Percentiles rank a stretch among this genome's conserved stretches.
These are phyloP conservation scores for Yamadazyma triangularis DNA, from an alignment of 1,139 yeast genomes.

Conservation along the genomic window DNA sequence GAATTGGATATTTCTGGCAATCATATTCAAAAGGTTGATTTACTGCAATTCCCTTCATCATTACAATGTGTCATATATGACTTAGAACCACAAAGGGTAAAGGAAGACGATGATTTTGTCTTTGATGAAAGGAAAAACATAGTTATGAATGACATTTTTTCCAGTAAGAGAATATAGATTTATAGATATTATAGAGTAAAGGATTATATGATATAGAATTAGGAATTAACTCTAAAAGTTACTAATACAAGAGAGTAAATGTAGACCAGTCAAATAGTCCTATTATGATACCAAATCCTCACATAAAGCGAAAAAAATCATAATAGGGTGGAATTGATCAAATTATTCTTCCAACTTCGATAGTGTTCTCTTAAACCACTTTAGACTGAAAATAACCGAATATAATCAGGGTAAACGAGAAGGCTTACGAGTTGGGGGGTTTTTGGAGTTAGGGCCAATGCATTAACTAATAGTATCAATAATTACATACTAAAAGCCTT, in stretches of 20 bases:
- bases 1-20: slow-evolving; percentile 21
- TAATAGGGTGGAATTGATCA: slow-evolving; percentile 51
- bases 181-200: no score
- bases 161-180: slow-evolving; percentile 17
- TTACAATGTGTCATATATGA: no score
- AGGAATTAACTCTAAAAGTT: no score
- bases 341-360: slow-evolving; percentile 38
- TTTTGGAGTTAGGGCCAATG: slow-evolving; percentile 1
- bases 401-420: slow-evolving; percentile 49
- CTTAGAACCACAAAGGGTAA: no score
- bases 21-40: slow-evolving; percentile 6
- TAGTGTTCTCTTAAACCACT: slow-evolving; percentile 47
- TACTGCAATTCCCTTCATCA: no score
- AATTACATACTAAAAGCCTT: no score
- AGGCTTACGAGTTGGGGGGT: slow-evolving; percentile 29
- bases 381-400: slow-evolving; percentile 51
- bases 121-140: slow-evolving; percentile 19
- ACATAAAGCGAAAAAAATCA: slow-evolving; percentile 36
- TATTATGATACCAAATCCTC: slow-evolving; percentile 25
- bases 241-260: slow-evolving; percentile 33
- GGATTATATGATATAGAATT: no score
- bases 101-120: slow-evolving; percentile 19
- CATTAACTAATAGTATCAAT: background rate
- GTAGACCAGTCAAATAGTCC: slow-evolving; percentile 45
- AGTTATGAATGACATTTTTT: slow-evolving; percentile 10